Evolutionary conservation across 75 land plant species (phyloP), one percentile per base, ranked within the genome.

Genomic region (Sequoiadendron giganteum): DNA sequence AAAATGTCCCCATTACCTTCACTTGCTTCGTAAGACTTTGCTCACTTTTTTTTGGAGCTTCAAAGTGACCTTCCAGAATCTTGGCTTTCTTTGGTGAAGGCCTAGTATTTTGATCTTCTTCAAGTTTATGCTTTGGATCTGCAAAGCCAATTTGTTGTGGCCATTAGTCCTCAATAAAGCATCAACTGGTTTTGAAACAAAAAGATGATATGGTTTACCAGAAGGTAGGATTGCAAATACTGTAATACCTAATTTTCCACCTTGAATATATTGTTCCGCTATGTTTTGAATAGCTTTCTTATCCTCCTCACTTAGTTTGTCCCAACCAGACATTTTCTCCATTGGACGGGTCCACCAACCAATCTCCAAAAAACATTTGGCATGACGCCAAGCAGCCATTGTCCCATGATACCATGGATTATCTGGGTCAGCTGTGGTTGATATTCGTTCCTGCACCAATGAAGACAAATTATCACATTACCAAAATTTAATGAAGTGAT

Each of bases 251-350:
- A 34, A 83, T 79, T 87, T 89, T 11, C 36, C 45, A 54, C 80
- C 30, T 10, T 81, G 15, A 81, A 45, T 42, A 81, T 81, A 45
- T 28, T 81, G 84, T 30, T 95, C 92, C 48, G 86, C 87, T 38
- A 95, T 55, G 38, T 85, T 76, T 84, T 85, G 61, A 30, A 94
- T 85, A 87, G 85, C 85, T 83, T 83, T 90, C 86, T 93, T 94
- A 14, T 97, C 97, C 75, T 96, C 90, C 43, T 76, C 68, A 81
- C 92, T 49, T 39, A 98, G 93, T 56, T 42, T 87, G 39, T 91
- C 93, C 99, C 99, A 98, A 39, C 99, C 99, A 77, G 94, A 75
- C 40, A 97, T 65, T 84, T 95, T 93, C 73, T 95, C 96, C 13
- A 98, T 38, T n/a, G 91, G 85, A n/a, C 89, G 39, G n/a, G 87